Evolutionary conservation across 2,329 filamentous ascomycete species (phyloP).

Genomic region (Clarireedia paspali): DNA sequence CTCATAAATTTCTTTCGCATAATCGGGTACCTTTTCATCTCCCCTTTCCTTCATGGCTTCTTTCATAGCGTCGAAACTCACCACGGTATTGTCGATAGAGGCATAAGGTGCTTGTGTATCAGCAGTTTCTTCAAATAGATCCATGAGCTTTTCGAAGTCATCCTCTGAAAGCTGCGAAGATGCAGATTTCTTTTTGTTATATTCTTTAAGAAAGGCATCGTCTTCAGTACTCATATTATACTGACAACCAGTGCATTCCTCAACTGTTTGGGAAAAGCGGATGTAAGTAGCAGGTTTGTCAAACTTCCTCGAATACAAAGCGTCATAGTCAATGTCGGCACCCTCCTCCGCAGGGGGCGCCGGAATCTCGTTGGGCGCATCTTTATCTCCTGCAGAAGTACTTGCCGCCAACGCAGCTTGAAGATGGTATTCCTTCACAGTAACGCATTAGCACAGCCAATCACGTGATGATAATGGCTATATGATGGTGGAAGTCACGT

Average conservation of each 20-base stretch:
- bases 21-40: constrained; percentile 39
- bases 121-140: constrained; percentile 86
- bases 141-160: constrained; percentile 90
- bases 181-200: constrained; percentile 66
- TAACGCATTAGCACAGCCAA: too few species aligned
- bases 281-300: constrained; percentile 88
- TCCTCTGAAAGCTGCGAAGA: constrained; percentile 70
- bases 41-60: constrained; percentile 48
- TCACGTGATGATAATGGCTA: neutral
- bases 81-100: constrained; percentile 78
- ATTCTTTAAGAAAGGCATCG: constrained; percentile 71
- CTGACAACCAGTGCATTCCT: constrained; percentile 81
- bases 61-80: constrained; percentile 70
- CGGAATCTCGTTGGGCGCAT: constrained; percentile 40
- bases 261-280: constrained; percentile 94
- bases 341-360: constrained; percentile 58
- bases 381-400: constrained; percentile 19
- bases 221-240: constrained; percentile 96
- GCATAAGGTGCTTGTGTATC: constrained; percentile 80
- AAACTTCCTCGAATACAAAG: constrained; percentile 73
- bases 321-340: constrained; percentile 70
- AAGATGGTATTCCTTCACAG: constrained; percentile 29
- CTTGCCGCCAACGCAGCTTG: constrained; percentile 27
- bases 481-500: neutral
- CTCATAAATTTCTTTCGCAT: constrained; percentile 76